These are phyloP conservation scores for Yamadazyma spencermartinsiae DNA, from an alignment of 1,139 yeast genomes.

Conservation along the genomic window DNA sequence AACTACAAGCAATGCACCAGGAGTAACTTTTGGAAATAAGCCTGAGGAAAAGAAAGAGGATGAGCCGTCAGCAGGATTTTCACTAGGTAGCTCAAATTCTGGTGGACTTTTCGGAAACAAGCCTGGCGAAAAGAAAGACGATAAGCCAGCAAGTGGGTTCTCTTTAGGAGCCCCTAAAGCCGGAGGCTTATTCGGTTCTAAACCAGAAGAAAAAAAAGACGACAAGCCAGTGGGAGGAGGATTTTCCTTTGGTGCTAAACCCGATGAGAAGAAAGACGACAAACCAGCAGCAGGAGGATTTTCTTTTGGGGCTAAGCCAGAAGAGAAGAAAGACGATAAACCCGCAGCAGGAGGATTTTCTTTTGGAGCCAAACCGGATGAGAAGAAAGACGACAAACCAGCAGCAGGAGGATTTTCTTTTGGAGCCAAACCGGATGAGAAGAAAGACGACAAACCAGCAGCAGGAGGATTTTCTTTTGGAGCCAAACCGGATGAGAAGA, in stretches of 20 bases:
- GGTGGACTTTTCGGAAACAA: slow-evolving; percentile 26
- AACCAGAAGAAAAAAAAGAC: slow-evolving; percentile 24
- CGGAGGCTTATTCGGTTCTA: slow-evolving; percentile 25
- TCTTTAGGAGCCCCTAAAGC: slow-evolving; percentile 29
- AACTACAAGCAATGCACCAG: slow-evolving; percentile 19
- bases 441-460: slow-evolving; percentile 22
- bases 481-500: slow-evolving; percentile 23
- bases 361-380: slow-evolving; percentile 27
- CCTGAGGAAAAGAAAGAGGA: slow-evolving; percentile 24
- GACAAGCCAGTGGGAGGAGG: slow-evolving; percentile 21
- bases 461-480: slow-evolving; percentile 27
- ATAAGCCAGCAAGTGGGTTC: slow-evolving; percentile 20
- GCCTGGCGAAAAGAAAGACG: slow-evolving; percentile 15
- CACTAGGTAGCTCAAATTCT: slow-evolving; percentile 22
- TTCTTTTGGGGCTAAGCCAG: slow-evolving; percentile 25
- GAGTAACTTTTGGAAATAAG: slow-evolving; percentile 15
- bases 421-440: slow-evolving; percentile 26
- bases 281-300: slow-evolving; percentile 21
- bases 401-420: slow-evolving; percentile 23
- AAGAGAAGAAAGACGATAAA: slow-evolving; percentile 17
- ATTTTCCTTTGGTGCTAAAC: slow-evolving; percentile 26
- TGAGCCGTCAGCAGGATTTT: slow-evolving; percentile 21
- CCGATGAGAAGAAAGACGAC: slow-evolving; percentile 15
- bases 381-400: slow-evolving; percentile 23
- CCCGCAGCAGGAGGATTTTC: slow-evolving; percentile 21